Base-by-base conservation (phyloP, 108 stramenopile species). In the Discostella stelligeroides region DNA sequence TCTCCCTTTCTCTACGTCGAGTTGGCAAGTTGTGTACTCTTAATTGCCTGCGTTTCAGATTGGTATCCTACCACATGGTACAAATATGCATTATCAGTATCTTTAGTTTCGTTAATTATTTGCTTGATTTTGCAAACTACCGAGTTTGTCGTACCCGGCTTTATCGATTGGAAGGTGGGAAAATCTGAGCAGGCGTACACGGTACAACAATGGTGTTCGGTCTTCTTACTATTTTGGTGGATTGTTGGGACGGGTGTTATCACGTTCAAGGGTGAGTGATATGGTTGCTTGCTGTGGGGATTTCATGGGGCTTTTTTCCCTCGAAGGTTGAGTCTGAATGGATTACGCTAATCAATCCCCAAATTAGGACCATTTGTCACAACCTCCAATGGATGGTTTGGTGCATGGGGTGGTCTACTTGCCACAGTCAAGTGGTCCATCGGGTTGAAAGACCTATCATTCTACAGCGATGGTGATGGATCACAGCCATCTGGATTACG, bases 161-260 rank as follows among this genome's bases (percentile, higher is more conserved):
- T 70, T 53, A 42, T 77, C 15, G 57, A 55, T 20, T 65, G 49
- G 49, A 47, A 47, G 17, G 2, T 76, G 55, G 45, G 39, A 17
- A 72, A 37, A 61, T 62, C 50, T 34, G 71, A 24, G 75, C 60
- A 39, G 75, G 68, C 13, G 68, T 34, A 76, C 63, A 63, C 66
- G 17, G 62, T 68, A 47, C 63, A 77, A 64, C 70, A 77, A 45
- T 17, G 66, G 46, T 53, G 49, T 46, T 65, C 68, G 24, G 63
- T 77, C 48, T 70, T 77, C 65, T 46, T 77, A n/a, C 43, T 77
- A 20, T 6, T 77, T n/a, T 77, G 76, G 76, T 77, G 76, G 76
- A 66, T 46, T 49, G 29, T 77, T 66, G 76, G 76, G 27, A 70
- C 76, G 13, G 76, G 76, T 11, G 54, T 77, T 7, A 70, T 77